Evolutionary conservation across 2,329 filamentous ascomycete species (phyloP).

Genomic region (Plenodomus biglobosus): DNA sequence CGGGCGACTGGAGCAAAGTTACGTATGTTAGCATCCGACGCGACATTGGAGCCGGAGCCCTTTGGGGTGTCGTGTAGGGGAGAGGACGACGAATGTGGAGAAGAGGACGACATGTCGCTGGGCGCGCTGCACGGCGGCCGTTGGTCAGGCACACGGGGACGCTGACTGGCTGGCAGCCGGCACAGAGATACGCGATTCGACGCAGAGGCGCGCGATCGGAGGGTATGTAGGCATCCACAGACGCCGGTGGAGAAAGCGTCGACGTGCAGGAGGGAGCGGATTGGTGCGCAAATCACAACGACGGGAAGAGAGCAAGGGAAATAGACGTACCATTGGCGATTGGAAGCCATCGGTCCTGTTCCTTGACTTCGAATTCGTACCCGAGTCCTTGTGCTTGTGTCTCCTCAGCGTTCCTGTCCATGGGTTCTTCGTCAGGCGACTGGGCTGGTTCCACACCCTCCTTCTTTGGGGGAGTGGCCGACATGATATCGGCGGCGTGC

Average conservation of each 20-base stretch:
- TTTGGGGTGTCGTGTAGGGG: constrained; percentile 35
- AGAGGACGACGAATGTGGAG: constrained; percentile 42
- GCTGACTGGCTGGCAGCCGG: constrained; percentile 18
- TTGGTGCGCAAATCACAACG: constrained; percentile 44
- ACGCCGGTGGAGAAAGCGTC: constrained; percentile 50
- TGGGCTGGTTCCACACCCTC: constrained; percentile 86
- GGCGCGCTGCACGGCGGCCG: constrained; percentile 45
- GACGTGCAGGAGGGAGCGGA: constrained; percentile 40
- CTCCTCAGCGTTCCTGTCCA: constrained; percentile 80
- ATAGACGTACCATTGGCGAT: constrained; percentile 97
- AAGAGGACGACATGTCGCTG: constrained; percentile 50
- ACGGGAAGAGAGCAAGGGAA: constrained; percentile 30
- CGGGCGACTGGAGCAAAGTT: constrained; percentile 95
- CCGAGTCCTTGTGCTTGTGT: constrained; percentile 73
- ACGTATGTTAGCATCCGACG: constrained; percentile 86
- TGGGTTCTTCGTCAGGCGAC: constrained; percentile 92
- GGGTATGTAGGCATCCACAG: constrained; percentile 49
- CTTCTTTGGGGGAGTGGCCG: constrained; percentile 87
- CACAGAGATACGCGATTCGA: constrained; percentile 50
- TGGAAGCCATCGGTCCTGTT: constrained; percentile 98
- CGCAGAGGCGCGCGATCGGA: constrained; percentile 51
- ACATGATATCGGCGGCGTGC: constrained; percentile 62
- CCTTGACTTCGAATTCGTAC: constrained; percentile 98
- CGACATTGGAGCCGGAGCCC: constrained; percentile 33
- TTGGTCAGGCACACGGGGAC: constrained; percentile 34